phyloP scores from a whole-genome alignment of 371 early-diverging fungal species.

The Caulochytrium protostelioides region DNA sequence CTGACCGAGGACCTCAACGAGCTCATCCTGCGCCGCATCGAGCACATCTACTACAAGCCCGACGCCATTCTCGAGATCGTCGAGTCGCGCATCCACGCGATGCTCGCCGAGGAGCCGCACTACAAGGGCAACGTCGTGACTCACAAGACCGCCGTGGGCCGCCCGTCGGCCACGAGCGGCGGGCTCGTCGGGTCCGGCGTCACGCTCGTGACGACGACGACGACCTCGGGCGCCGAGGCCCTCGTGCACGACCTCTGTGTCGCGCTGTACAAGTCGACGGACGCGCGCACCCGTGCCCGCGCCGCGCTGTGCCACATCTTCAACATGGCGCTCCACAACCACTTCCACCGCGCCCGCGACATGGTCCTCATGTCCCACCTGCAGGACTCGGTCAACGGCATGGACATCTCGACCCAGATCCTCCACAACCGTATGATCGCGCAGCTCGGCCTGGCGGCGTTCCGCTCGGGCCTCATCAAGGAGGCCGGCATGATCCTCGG shows the following conservation, averaged over 20 bases:
- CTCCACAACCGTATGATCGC: constrained; percentile 88
- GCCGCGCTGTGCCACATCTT: constrained; percentile 93
- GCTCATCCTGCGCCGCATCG: constrained; percentile 65
- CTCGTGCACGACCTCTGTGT: constrained; percentile 62
- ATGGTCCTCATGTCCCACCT: constrained; percentile 93
- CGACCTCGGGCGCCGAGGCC: constrained; percentile 31
- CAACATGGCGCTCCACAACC: constrained; percentile 82
- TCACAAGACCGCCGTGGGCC: constrained; percentile 10
- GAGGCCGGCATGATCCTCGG: constrained; percentile 68
- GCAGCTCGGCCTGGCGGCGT: constrained; percentile 89
- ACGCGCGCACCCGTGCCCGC: constrained; percentile 69
- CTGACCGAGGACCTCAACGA: constrained; percentile 21
- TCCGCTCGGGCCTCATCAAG: constrained; percentile 75
- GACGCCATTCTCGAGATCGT: constrained; percentile 27
- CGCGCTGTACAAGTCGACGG: constrained; percentile 62
- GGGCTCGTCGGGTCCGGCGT: constrained; percentile 15
- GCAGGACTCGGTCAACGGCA: constrained; percentile 74
- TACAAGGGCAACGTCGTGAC: constrained; percentile 18
- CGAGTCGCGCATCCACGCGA: constrained; percentile 14
- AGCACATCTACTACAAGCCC: constrained; percentile 88
- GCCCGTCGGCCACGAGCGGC: constrained; percentile 10
- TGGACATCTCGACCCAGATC: constrained; percentile 81
- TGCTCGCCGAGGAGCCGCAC: constrained; percentile 1
- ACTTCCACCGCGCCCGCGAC: constrained; percentile 80
- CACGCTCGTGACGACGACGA: constrained; percentile 13